These are phyloP conservation scores for Penicillium taxi DNA, from an alignment of 495 filamentous ascomycete species.

Conservation along the genomic window DNA sequence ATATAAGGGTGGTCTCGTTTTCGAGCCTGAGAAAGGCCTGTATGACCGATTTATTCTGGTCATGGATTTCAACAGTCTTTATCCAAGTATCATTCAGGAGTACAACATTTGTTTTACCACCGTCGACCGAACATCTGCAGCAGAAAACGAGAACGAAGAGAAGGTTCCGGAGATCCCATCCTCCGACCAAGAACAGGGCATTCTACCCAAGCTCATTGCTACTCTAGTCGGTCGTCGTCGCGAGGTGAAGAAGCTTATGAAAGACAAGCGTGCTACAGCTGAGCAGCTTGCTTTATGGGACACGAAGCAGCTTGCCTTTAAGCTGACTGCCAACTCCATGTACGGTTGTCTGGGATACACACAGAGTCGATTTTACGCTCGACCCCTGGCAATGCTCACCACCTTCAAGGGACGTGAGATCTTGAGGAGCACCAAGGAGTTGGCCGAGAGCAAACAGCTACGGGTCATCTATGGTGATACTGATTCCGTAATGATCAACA, in stretches of 20 bases:
- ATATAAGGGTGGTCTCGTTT: conserved; percentile 95
- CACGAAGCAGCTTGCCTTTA: conserved; percentile 92
- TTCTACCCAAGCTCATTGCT: conserved; percentile 82
- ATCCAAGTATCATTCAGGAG: conserved; percentile 98
- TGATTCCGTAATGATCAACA: conserved; percentile 99
- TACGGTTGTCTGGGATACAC: conserved; percentile 97
- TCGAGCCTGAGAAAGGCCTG: conserved; percentile 93
- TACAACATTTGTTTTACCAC: conserved; percentile 99
- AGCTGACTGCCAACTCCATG: conserved; percentile 98
- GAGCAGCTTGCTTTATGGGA: conserved; percentile 94
- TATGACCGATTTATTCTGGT: conserved; percentile 96
- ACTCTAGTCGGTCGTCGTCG: conserved; percentile 80
- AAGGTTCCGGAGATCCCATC: conserved; percentile 66
- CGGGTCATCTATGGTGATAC: conserved; percentile 98
- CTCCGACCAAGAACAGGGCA: conserved; percentile 61
- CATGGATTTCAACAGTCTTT: conserved; percentile 99
- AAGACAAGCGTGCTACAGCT: conserved; percentile 74
- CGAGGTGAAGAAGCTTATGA: conserved; percentile 94
- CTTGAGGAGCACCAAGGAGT: conserved; percentile 85
- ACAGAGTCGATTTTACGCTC: conserved; percentile 91
- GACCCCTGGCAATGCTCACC: conserved; percentile 89
- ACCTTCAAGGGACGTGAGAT: conserved; percentile 98
- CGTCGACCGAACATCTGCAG: conserved; percentile 63
- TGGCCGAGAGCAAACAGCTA: conserved; percentile 80
- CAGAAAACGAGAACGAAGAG: conserved; percentile 68